Base-by-base conservation (phyloP, 306 rosid species). In the Cicer pinnatifidum region DNA sequence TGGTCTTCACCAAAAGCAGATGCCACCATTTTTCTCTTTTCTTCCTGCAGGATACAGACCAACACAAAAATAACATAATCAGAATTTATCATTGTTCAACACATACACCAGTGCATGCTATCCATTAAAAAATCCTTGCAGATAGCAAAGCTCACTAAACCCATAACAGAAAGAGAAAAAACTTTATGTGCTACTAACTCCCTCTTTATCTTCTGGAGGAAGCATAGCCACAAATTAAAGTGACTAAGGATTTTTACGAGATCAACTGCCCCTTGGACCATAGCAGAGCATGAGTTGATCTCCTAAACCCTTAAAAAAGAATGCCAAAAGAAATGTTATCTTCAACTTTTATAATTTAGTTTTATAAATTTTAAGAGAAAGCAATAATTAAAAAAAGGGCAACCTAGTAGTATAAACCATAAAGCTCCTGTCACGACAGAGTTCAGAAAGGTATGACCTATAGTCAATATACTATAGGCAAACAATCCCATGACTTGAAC, bases 1-100 rank as follows among this genome's bases (percentile, higher is more conserved):
- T 88, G 91, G 54, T 94, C 99, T 90, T 91, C 99, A 57, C 96
- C 97, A 81, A 94, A 94, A 68, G 99, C 97, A 57, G 97, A 91
- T 57, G 97, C 99, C 59, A 91, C 99, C 97, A 94, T 91, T 82
- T 91, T 91, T 78, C 90, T 85, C 89, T 91, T 94, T 69, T 94
- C 96, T 45, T 91, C 99, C 99, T 94, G 89, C 75, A 80, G 63
- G 67, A 72, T 51, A 17, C n/a, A 71, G 56, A 59, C 71, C 71
- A 81, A 64, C 67, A 81, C 33, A 56, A 23, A 54, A 16, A 37
- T 19, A 47, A 23, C 60, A 54, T 12, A 72, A 68, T 67, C 80
- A 82, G 75, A 81, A 54, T 71, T 46, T 13, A 15, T 16, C 53
- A 52, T 60, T 58, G n/a, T 78, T 20, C 16, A 50, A 17, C n/a